These are phyloP conservation scores for Daldinia sp. DNA, from an alignment of 2,329 filamentous ascomycete genomes.

Conservation along the genomic window DNA sequence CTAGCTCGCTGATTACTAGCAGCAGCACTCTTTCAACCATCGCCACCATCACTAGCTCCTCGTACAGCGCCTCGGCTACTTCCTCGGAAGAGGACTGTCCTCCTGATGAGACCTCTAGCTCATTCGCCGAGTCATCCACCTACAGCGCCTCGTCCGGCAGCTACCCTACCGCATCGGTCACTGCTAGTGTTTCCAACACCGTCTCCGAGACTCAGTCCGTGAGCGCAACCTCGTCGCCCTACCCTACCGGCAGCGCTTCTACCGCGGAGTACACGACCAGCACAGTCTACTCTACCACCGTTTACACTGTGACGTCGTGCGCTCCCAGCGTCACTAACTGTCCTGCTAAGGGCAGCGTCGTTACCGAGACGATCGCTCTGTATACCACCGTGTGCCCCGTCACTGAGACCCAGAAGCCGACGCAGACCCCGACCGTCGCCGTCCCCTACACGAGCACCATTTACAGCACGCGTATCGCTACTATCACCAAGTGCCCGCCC, in stretches of 20 bases:
- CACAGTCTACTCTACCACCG: constrained; percentile 48
- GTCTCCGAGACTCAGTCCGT: constrained; percentile 3
- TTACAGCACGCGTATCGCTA: constrained; percentile 63
- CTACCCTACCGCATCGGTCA: constrained; percentile 22
- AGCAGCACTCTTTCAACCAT: constrained; percentile 17
- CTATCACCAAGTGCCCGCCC: constrained; percentile 66
- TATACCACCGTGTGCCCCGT: constrained; percentile 61
- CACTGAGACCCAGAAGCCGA: constrained; percentile 35
- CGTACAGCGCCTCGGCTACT: constrained; percentile 26
- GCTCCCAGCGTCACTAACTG: constrained; percentile 53
- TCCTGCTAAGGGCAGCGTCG: constrained; percentile 53
- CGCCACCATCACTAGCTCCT: constrained; percentile 21
- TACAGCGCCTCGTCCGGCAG: constrained; percentile 16
- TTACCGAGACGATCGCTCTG: constrained; percentile 57
- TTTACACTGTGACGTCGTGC: constrained; percentile 50
- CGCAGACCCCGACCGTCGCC: constrained; percentile 15
- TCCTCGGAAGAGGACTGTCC: constrained; percentile 33
- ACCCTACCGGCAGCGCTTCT: constrained; percentile 25
- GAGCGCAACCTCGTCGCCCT: constrained; percentile 17
- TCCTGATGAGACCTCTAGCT: constrained; percentile 33
- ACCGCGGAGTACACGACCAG: constrained; percentile 44
- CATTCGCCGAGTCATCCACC: constrained; percentile 27
- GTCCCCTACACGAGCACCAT: constrained; percentile 49
- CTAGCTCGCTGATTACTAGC: constrained; percentile 26
- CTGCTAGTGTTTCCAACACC: constrained; percentile 11